Evolutionary conservation across 495 filamentous ascomycete species (phyloP), one percentile per base, ranked within the genome.

Genomic region (Platismatia glauca): DNA sequence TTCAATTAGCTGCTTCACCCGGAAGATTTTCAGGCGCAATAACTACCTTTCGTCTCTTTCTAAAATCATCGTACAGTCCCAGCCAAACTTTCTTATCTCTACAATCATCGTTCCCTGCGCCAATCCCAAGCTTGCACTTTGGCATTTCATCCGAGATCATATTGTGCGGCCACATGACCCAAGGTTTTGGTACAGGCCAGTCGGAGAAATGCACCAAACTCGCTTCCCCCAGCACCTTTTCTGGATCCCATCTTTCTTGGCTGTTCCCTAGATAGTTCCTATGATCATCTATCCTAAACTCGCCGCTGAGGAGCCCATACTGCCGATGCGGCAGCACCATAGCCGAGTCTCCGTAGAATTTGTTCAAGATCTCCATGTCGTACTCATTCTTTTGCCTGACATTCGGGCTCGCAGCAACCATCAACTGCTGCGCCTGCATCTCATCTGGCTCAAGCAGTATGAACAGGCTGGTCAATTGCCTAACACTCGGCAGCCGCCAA

Each of bases 121-220:
- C 71, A 41, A 79, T 77, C 58, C 46, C 56, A 55, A 60, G 62
- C 57, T 82, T 79, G 48, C 84, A 86, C 61, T 76, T 77, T 0
- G 87, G 85, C 68, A 89, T 82, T 64, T 82, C 78, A 34, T 81
- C 76, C 5, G 76, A 72, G 29, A 87, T 68, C 61, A 79, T 66
- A 18, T 78, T 71, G 39, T 81, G 78, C 27, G 83, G 75, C 79
- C 80, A 85, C 72, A 81, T 78, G 24, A 89, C 72, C 88, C 88
- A 91, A 1, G 89, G 89, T 56, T 80, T 76, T 5, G 89, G 88
- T 48, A 90, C 66, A 6, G 89, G 89, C 84, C 85, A 89, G 68
- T 94, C 90, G 4, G 82, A 86, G 68, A 95, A 93, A 73, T 91
- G 90, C 0, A 94, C 79, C 18, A 90, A 80, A 67, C 87, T 91